Evolutionary conservation across 2,329 filamentous ascomycete genomes (phyloP).

Genomic region (Fusarium citri): DNA sequence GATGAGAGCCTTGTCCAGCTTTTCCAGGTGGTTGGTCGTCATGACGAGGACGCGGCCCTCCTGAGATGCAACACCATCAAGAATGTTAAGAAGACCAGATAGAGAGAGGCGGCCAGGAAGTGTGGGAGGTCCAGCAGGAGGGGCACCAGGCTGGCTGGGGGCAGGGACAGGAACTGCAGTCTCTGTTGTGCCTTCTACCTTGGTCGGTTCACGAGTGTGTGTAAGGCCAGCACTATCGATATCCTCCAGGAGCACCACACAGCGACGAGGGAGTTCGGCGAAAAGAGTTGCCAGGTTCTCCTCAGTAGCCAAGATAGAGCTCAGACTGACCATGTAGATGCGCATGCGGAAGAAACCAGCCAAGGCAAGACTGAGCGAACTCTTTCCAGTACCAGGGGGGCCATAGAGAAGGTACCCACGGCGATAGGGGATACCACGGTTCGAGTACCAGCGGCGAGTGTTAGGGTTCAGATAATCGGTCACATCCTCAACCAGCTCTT

Average conservation of each 20-base stretch:
- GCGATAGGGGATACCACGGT: conserved; percentile 86
- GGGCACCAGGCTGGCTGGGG: conserved; percentile 15
- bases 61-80: conserved; percentile 77
- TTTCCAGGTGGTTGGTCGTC: conserved; percentile 73
- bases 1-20: conserved; percentile 71
- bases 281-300: conserved; percentile 74
- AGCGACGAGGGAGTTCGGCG: conserved; percentile 73
- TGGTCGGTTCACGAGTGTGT: conserved; percentile 62
- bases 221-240: conserved; percentile 80
- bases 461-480: conserved; percentile 71
- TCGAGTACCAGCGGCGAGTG: conserved; percentile 82
- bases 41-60: conserved; percentile 73
- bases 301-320: conserved; percentile 71
- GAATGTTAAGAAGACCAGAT: conserved; percentile 82
- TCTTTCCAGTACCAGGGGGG: conserved; percentile 84
- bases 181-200: conserved; percentile 42
- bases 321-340: conserved; percentile 79
- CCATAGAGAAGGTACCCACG: conserved; percentile 86
- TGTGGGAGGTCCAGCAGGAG: conserved; percentile 3
- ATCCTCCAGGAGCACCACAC: conserved; percentile 80
- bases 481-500: conserved; percentile 69
- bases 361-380: conserved; percentile 75
- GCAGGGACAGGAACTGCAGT: conserved; percentile 29
- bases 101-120: conserved; percentile 67
- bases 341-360: conserved; percentile 77